Base-by-base conservation (phyloP, 139 green algal species). In the Chlamydomonas schloesseri region DNA sequence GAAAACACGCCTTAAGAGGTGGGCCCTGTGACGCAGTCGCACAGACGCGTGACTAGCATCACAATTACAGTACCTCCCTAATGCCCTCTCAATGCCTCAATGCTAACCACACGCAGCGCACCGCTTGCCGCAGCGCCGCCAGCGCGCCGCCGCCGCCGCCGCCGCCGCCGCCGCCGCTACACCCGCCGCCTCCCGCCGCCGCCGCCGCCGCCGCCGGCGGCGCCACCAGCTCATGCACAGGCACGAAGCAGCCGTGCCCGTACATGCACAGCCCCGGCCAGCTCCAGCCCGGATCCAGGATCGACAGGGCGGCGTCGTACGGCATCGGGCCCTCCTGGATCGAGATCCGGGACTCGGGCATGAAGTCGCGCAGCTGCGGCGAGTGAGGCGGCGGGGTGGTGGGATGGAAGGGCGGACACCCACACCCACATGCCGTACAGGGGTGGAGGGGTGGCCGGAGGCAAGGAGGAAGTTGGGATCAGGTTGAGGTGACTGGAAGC, bases 181-280 rank as follows among this genome's bases (percentile, higher is more conserved):
- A 23, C 47, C 10, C 1, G 47, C 17, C 13, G 3, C 15, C 29
- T 20, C 34, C 71, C 47, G 71, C n/a, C 28, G 53, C n/a, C 26
- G 10, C 34, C 14, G 0, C 2, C 55, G 9, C 55, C 55, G 14
- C 55, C 55, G 55, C 55, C 17, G 55, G 42, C 42, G 42, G 6
- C 42, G 42, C 42, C 42, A 50, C 31, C 58, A 82, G 58, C 57
- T 34, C 67, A 24, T 46, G 33, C 21, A 82, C 58, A 6, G 75
- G 75, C 26, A 82, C 13, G 33, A 72, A 82, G 28, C 26, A 26
- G 20, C 75, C 75, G 75, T 82, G 75, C 34, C 75, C 76, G 60
- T 73, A 83, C 77, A 84, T 74, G 24, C 77, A 84, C 42, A 84
- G 42, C 24, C 77, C 77, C 21, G 77, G 77, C 37, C 37, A 84